Evolutionary conservation across 306 rosid species (phyloP), one percentile per base, ranked within the genome.

Genomic region (Alnus rubra): DNA sequence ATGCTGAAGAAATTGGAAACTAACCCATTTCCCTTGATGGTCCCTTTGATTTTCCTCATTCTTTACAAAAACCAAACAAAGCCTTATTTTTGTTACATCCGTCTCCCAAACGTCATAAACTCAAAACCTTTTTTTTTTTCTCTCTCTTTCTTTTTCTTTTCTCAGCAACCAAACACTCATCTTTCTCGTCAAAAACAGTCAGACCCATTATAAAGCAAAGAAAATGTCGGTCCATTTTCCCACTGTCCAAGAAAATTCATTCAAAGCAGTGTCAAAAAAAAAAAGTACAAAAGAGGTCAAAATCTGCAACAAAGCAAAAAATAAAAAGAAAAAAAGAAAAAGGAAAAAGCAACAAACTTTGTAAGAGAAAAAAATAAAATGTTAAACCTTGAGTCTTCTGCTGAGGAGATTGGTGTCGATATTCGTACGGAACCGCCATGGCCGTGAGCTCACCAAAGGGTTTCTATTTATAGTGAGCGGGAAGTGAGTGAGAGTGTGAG

Each of bases 401-500:
- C 9, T 18, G 50, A 73, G 58, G 28, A 55, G 30, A n/a, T 55
- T 30, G 60, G 56, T 52, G n/a, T 28, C 8, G 76, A 18, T 50
- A 16, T 5, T 67, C 37, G 78, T 18, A 28, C 23, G 33, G 82
- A 74, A 78, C 52, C 71, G 52, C 73, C 80, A 50, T 58, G 80
- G 83, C 44, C 23, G 74, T 45, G 64, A 37, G 39, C 23, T 62
- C 30, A 23, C 14, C 9, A 28, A 16, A 6, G 4, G 9, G 39
- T 2, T 31, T 11, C 1, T 4, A 64, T 35, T 35, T 63, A 33
- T 76, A 54, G 73, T 7, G 86, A 80, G 86, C 73, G 77, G 84
- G 80, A 79, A 75, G 69, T 4, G 11, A 5, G 67, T 3, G 51
- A 13, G 65, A 7, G 74, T 4, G 75, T 2, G 50, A 28, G 15